These are phyloP conservation scores for Blastocystis sp. DNA, from an alignment of 352 stramenopile genomes.

Conservation along the genomic window DNA sequence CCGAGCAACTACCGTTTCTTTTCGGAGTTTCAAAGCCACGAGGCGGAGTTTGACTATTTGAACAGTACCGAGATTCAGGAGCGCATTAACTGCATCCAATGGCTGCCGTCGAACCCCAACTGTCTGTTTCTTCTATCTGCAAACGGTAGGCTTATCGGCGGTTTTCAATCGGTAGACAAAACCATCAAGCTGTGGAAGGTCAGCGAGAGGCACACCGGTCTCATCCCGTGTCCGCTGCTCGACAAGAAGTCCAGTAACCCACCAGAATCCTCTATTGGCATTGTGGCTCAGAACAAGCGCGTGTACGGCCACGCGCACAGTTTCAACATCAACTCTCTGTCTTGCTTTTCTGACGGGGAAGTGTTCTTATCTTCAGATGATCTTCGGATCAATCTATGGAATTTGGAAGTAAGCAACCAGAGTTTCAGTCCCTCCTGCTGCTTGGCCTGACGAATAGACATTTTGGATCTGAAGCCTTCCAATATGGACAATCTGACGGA, in stretches of 20 bases:
- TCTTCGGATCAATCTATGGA: slow-evolving; percentile 93
- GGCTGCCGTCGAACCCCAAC: slow-evolving; percentile 85
- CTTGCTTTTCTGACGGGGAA: slow-evolving; percentile 90
- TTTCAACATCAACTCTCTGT: slow-evolving; percentile 95
- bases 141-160: slow-evolving; percentile 80
- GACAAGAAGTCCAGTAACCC: not conserved
- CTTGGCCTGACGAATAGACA: slow-evolving; percentile 79
- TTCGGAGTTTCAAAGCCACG: slow-evolving; percentile 89
- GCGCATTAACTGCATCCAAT: slow-evolving; percentile 96
- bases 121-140: slow-evolving; percentile 90
- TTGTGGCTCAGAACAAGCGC: slow-evolving; percentile 58
- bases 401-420: slow-evolving; percentile 85
- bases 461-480: slow-evolving; percentile 93
- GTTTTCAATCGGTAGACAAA: slow-evolving; percentile 82
- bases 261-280: too few species aligned
- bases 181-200: slow-evolving; percentile 96
- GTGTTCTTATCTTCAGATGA: slow-evolving; percentile 94
- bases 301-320: slow-evolving; percentile 87
- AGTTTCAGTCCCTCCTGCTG: slow-evolving; percentile 83
- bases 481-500: slow-evolving; percentile 96
- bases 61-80: slow-evolving; percentile 96
- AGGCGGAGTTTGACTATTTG: slow-evolving; percentile 95
- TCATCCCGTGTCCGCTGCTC: slow-evolving; percentile 36
- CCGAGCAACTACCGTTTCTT: slow-evolving; percentile 88
- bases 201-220: slow-evolving; percentile 77